Evolutionary conservation across 1,284 basidiomycete genomes (phyloP).

Genomic region (Porogramme epimiltina): DNA sequence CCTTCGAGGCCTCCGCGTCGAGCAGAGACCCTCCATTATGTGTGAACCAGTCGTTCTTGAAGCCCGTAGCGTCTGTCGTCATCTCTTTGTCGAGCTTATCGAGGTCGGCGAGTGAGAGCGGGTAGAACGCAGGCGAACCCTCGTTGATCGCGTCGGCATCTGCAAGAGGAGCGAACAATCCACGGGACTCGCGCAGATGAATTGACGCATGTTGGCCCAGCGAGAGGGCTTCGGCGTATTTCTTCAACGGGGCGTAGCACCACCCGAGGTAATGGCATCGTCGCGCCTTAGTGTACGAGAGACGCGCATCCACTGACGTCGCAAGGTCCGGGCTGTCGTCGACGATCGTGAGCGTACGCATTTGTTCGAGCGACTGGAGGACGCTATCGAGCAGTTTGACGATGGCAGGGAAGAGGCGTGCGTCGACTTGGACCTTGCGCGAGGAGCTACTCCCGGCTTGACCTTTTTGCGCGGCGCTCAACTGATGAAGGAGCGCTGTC

Average conservation of each 20-base stretch:
- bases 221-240: constrained; percentile 70
- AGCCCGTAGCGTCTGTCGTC: constrained; percentile 48
- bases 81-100: constrained; percentile 54
- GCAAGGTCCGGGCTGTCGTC: constrained; percentile 86
- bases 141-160: constrained; percentile 47
- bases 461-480: constrained; percentile 32
- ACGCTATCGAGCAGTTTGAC: constrained; percentile 88
- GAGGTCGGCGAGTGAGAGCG: constrained; percentile 47
- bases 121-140: constrained; percentile 53
- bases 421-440: constrained; percentile 58
- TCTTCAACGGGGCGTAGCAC: constrained; percentile 69
- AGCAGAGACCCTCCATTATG: constrained; percentile 64
- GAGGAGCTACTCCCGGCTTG: constrained; percentile 36
- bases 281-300: constrained; percentile 74
- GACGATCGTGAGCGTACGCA: constrained; percentile 81
- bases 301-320: constrained; percentile 72
- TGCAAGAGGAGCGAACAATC: constrained; percentile 40
- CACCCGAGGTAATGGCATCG: constrained; percentile 74
- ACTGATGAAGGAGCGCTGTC: constrained; percentile 54
- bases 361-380: constrained; percentile 81
- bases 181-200: constrained; percentile 69
- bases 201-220: constrained; percentile 70
- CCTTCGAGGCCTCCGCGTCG: constrained; percentile 39
- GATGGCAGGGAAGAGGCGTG: constrained; percentile 76
- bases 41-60: constrained; percentile 82